A percentile compares a stretch with the other conserved stretches of the same genome.
Evolutionary conservation across 345 rosid species (phyloP).

Genomic region (Hibiscus mutabilis): DNA sequence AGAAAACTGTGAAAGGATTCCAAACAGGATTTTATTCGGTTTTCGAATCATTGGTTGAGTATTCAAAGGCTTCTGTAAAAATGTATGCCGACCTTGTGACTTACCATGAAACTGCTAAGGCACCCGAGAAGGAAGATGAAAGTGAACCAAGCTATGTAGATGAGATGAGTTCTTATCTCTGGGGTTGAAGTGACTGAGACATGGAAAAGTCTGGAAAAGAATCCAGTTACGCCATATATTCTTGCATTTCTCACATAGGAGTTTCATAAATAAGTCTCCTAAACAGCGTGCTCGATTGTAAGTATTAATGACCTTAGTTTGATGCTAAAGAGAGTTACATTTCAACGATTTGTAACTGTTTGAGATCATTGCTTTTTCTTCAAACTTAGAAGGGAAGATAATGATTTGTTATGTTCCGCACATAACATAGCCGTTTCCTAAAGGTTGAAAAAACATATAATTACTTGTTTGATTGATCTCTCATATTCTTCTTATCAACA

Average conservation of each 20-base stretch:
- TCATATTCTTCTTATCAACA: conserved; percentile 22
- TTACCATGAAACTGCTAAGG: conserved; percentile 16
- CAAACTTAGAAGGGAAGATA: not conserved
- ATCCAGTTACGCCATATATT: not conserved
- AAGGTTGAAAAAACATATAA: not conserved
- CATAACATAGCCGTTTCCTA: not conserved
- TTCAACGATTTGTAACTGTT: not conserved
- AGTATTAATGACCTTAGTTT: not conserved
- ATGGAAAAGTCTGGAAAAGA: not conserved
- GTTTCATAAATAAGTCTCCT: not conserved
- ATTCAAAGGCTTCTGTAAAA: conserved; percentile 27
- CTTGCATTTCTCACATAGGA: not conserved
- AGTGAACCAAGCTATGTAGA: conserved; percentile 8
- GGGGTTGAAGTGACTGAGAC: not conserved
- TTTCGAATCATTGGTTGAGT: conserved; percentile 26
- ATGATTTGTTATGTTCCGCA: not conserved
- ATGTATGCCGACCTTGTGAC: conserved; percentile 31
- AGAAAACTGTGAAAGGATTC: conserved; percentile 25
- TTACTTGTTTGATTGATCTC: not conserved
- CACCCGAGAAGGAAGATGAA: conserved; percentile 5
- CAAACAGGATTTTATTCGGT: conserved; percentile 33
- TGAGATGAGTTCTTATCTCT: conserved; percentile 9
- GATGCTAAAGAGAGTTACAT: not conserved
- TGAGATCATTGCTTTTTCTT: not conserved
- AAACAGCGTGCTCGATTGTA: not conserved